phyloP scores from a whole-genome alignment of 225 moss, liverwort and hornwort species.

The Sphagnum tenellum region DNA sequence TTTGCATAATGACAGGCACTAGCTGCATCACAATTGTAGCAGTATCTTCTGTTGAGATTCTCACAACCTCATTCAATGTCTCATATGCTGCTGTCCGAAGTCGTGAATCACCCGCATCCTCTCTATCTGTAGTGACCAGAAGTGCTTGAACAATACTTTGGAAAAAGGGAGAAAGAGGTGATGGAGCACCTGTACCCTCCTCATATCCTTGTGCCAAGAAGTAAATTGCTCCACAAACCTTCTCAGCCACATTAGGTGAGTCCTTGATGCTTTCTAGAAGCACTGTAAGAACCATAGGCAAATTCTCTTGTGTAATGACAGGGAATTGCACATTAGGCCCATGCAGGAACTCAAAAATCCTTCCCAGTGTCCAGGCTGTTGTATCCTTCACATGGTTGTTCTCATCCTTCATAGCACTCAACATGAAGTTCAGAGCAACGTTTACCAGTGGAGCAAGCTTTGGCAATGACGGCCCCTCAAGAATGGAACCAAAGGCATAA shows the following conservation, averaged over 20 bases:
- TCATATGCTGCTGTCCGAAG: conserved; percentile 5
- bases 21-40: conserved; percentile 7
- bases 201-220: conserved; percentile 8
- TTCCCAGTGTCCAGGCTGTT: conserved; percentile 3
- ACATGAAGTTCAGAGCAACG: conserved; percentile 1
- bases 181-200: conserved; percentile 2
- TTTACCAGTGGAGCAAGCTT: conserved; percentile 1
- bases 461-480: conserved; percentile 2
- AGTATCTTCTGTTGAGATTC: conserved; percentile 6
- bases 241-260: not conserved
- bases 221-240: too few relatives aligned
- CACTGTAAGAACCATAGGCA: not conserved
- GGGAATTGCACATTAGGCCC: not conserved
- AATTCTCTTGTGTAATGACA: conserved; percentile 4
- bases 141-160: conserved; percentile 5
- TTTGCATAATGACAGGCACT: conserved; percentile 1
- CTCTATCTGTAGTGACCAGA: conserved; percentile 6
- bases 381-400: conserved; percentile 6
- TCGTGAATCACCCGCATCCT: conserved; percentile 6
- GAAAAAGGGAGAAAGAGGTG: conserved; percentile 7
- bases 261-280: conserved; percentile 8
- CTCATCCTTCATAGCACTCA: conserved; percentile 8
- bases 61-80: conserved; percentile 5
- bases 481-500: conserved; percentile 2
- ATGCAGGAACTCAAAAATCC: conserved; percentile 1